Percentiles rank a stretch among this genome's conserved stretches.
Evolutionary conservation across 1,284 basidiomycete species (phyloP).

Genomic region (Fistulina hepatica): DNA sequence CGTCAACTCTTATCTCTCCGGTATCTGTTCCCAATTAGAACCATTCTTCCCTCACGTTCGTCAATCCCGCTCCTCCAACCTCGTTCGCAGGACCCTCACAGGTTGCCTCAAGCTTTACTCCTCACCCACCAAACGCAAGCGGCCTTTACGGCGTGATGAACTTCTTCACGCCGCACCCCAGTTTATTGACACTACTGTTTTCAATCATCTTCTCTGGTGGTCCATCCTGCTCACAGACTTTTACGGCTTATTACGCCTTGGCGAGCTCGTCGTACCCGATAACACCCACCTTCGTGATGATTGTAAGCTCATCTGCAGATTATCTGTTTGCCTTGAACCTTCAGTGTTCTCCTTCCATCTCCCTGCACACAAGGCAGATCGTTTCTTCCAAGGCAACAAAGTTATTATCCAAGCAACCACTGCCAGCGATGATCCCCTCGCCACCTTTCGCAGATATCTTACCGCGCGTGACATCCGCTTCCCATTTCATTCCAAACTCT

Average conservation of each 20-base stretch:
- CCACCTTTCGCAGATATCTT: constrained; percentile 7
- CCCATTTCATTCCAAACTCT: constrained; percentile 11
- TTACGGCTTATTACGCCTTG: constrained; percentile 19
- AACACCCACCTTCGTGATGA: constrained; percentile 9
- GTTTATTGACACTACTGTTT: not conserved
- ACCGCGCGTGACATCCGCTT: constrained; percentile 6
- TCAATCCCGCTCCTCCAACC: not conserved
- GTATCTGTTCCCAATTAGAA: constrained; percentile 9
- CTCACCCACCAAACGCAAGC: constrained; percentile 4
- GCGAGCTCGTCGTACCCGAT: constrained; percentile 18
- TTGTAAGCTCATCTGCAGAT: constrained; percentile 14
- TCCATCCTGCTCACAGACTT: constrained; percentile 15
- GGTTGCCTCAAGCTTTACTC: constrained; percentile 7
- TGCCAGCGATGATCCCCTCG: not conserved
- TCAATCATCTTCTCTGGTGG: constrained; percentile 8
- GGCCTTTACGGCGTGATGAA: constrained; percentile 1
- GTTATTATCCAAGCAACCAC: not conserved
- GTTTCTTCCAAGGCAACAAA: constrained; percentile 17
- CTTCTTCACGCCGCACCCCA: not conserved
- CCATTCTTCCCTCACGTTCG: constrained; percentile 9
- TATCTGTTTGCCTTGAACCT: not conserved
- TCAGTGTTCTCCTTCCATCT: constrained; percentile 16
- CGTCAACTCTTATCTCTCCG: constrained; percentile 18
- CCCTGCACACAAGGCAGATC: constrained; percentile 24
- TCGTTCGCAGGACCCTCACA: constrained; percentile 8